A percentile compares a stretch with the other conserved stretches of the same genome.
Conservation (phyloP, 2,329 filamentous ascomycete species). For the Botrytis fragariae region DNA sequence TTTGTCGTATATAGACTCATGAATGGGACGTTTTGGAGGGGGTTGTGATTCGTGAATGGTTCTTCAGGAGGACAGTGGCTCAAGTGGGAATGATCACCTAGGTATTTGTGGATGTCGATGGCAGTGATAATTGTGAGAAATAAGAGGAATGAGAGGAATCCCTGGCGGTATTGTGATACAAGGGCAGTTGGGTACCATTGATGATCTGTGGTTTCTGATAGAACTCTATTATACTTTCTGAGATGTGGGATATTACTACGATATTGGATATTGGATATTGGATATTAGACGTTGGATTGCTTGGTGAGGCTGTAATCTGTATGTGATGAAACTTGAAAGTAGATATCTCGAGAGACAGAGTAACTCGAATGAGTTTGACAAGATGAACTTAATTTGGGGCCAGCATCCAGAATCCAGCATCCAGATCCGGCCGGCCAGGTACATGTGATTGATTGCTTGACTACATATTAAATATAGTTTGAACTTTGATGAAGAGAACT, state of each 20-base stretch:
- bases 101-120: constrained; percentile 7
- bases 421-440: background rate
- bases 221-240: constrained; percentile 9
- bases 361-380: background rate
- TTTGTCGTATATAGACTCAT: background rate
- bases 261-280: background rate
- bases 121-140: background rate
- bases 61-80: background rate
- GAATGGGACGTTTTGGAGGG: background rate
- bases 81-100: background rate
- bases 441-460: background rate
- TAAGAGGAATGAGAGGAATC: background rate
- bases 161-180: background rate
- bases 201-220: background rate
- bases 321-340: background rate
- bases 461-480: background rate
- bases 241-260: constrained; percentile 1
- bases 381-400: background rate
- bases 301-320: background rate
- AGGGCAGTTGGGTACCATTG: background rate
- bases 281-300: background rate
- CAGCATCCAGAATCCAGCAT: no score
- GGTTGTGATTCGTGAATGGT: background rate
- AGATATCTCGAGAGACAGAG: background rate
- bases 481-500: background rate